These are phyloP conservation scores for Eucalyptus erythrocorys DNA, from an alignment of 345 rosid species.

Conservation along the genomic window DNA sequence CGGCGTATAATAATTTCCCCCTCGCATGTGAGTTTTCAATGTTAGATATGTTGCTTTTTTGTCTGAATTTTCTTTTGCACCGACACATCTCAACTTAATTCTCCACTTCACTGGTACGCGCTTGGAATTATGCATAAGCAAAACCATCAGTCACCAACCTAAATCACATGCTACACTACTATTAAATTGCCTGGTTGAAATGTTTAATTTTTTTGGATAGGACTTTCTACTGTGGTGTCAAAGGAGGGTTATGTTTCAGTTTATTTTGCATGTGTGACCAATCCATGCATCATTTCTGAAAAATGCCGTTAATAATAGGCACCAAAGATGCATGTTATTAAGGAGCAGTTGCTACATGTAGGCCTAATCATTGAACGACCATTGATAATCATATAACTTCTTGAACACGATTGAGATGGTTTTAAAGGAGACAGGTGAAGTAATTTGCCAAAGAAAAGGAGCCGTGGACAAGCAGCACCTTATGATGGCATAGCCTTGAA, in stretches of 20 bases:
- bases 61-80: not conserved
- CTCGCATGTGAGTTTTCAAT: fast-evolving
- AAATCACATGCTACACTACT: not conserved
- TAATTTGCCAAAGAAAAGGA: too few species aligned
- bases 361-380: too few species aligned
- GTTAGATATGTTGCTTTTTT: not conserved
- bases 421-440: too few species aligned
- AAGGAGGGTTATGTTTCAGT: too few species aligned
- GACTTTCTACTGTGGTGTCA: not conserved
- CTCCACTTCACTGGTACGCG: fast-evolving
- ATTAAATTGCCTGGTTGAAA: not conserved
- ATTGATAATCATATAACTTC: too few species aligned
- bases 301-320: too few species aligned
- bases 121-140: not conserved
- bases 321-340: too few species aligned
- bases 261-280: not conserved
- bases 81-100: not conserved
- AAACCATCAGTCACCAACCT: not conserved
- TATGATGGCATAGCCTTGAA: too few species aligned
- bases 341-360: too few species aligned
- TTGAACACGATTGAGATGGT: too few species aligned
- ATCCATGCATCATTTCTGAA: not conserved
- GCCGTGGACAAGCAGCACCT: too few species aligned
- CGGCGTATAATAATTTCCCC: fast-evolving
- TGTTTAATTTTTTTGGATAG: too few species aligned